Evolutionary conservation across 768 basidiomycete species (phyloP).

Genomic region (Daedalea quercina): DNA sequence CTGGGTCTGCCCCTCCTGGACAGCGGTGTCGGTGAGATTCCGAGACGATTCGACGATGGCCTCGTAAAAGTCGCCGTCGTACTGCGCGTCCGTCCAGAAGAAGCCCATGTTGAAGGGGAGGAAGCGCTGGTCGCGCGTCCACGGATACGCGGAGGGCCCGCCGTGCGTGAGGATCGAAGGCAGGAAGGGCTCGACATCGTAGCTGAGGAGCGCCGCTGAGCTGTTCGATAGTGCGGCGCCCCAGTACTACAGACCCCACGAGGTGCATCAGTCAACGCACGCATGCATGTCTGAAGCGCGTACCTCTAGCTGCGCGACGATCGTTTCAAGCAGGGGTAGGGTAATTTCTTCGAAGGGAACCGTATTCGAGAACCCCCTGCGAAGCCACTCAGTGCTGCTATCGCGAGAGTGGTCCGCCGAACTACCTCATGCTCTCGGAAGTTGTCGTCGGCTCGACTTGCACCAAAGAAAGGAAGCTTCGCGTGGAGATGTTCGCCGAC

Average conservation of each 20-base stretch:
- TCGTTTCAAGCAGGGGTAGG: constrained; percentile 29
- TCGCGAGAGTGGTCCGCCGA: neutral
- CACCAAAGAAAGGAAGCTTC: constrained; percentile 38
- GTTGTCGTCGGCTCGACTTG: constrained; percentile 21
- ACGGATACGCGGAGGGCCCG: constrained; percentile 38
- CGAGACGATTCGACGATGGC: constrained; percentile 34
- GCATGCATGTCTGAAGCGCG: constrained; percentile 2
- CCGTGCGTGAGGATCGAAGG: constrained; percentile 33
- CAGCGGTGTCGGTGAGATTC: constrained; percentile 32
- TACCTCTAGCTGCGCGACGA: constrained; percentile 39
- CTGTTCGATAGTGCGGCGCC: constrained; percentile 28
- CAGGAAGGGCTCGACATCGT: constrained; percentile 48
- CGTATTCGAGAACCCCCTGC: constrained; percentile 29
- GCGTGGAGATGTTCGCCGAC: constrained; percentile 31
- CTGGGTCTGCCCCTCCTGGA: constrained; percentile 32
- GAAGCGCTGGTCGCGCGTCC: constrained; percentile 29
- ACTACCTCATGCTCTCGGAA: neutral
- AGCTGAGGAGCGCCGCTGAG: constrained; percentile 32
- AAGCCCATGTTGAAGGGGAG: constrained; percentile 40
- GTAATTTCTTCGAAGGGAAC: constrained; percentile 34
- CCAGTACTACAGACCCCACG: constrained; percentile 38
- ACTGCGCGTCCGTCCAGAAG: constrained; percentile 35
- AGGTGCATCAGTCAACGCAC: constrained; percentile 12
- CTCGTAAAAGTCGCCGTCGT: constrained; percentile 30
- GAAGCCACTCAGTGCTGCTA: neutral